Evolutionary conservation across 495 filamentous ascomycete genomes (phyloP), one percentile per base, ranked within the genome.

Genomic region (Xylaria nigripes): DNA sequence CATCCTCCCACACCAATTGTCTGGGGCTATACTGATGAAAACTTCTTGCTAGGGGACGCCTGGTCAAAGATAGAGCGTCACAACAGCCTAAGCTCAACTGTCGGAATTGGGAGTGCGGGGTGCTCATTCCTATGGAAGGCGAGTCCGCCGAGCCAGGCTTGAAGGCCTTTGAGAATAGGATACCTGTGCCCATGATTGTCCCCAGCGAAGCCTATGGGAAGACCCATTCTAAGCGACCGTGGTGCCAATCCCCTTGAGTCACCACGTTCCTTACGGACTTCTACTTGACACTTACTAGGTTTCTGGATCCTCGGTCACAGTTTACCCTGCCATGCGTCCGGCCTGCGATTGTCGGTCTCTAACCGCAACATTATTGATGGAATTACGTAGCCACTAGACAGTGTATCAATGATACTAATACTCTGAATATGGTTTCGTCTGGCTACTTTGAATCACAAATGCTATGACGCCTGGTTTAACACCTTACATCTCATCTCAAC

Each of bases 51-150:
- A 84, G 81, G 87, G 90, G 90, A 1, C 84, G 82, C 24, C 70
- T 94, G 2, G 76, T 81, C 36, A 81, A 83, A 49, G 87, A 92
- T 47, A 79, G 76, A 30, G 63, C 56, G 1, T 85, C 77, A 0
- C 83, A 84, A 45, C 56, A 71, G 19, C 78, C 81, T 0, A 95
- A 90, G 59, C 68, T 97, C 18, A 93, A 83, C 52, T 89, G 86
- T 63, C 82, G 87, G 12, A 98, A 97, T 67, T 98, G 93, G 93
- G 93, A 98, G 68, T 96, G 90, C 58, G 93, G 93, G 3, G 90
- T 98, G 0, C 23, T 98, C 2, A 57, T 56, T 21, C 54, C 54
- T 24, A 40, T 46, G 44, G 41, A 56, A 15, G 25, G 62, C 48
- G 16, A 24, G 6, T 29, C 46, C 4, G 44, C 18, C 24, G 15